These are phyloP conservation scores for Plasmopara muralis DNA, from an alignment of 352 stramenopile species.

Conservation along the genomic window DNA sequence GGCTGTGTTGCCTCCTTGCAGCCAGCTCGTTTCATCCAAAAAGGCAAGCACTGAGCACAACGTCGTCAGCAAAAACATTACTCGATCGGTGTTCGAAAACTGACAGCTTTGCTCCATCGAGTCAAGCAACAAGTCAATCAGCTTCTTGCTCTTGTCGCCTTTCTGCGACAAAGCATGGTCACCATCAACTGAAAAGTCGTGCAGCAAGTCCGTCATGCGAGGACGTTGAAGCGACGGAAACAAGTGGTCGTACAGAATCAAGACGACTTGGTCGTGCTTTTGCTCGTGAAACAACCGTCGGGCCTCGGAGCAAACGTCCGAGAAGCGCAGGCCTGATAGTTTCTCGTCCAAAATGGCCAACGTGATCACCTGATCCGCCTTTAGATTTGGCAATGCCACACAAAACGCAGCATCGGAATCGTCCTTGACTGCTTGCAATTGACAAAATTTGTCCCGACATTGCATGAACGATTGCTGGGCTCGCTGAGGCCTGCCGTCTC, in stretches of 20 bases:
- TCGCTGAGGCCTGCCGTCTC: conserved; percentile 29
- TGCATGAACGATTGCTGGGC: conserved; percentile 54
- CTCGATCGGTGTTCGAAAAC: conserved; percentile 24
- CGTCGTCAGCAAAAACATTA: conserved; percentile 34
- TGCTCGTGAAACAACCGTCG: conserved; percentile 28
- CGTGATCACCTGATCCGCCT: conserved; percentile 30
- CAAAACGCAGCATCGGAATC: conserved; percentile 1
- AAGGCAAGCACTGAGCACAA: conserved; percentile 36
- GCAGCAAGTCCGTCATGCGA: conserved; percentile 45
- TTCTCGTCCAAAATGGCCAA: conserved; percentile 37
- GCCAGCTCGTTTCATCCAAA: conserved; percentile 23
- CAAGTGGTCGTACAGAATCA: conserved; percentile 39
- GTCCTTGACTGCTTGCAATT: conserved; percentile 3
- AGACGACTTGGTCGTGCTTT: conserved; percentile 36
- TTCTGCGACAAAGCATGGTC: conserved; percentile 2
- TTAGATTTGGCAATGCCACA: conserved; percentile 45
- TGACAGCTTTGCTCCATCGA: conserved; percentile 33
- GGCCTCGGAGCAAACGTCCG: conserved; percentile 50
- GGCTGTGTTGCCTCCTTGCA: conserved; percentile 8
- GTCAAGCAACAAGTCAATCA: conserved; percentile 38
- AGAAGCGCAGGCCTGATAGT: conserved; percentile 43
- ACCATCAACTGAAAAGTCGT: conserved; percentile 40
- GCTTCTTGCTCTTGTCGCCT: conserved; percentile 12
- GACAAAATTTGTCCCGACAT: conserved; percentile 33
- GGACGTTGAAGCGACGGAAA: conserved; percentile 41